A percentile compares a stretch with the other conserved stretches of the same genome.
Conservation (phyloP, 495 filamentous ascomycete genomes). For the Xylaria curta region DNA sequence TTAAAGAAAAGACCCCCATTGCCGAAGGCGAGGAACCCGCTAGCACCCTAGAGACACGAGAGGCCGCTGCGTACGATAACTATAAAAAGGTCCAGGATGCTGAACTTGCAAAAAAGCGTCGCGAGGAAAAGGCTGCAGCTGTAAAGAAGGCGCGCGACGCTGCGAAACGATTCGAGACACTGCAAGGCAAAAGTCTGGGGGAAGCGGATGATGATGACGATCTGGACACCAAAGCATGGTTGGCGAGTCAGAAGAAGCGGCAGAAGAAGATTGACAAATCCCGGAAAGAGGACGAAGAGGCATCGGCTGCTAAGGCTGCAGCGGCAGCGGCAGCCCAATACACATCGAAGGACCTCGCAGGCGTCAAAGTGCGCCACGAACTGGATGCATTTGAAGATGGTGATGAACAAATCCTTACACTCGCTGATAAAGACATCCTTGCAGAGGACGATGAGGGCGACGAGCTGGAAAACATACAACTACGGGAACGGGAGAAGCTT, state of each 20-base stretch:
- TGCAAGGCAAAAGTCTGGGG: conserved; percentile 82
- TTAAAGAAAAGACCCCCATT: conserved; percentile 40
- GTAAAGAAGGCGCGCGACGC: conserved; percentile 89
- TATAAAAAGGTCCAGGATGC: conserved; percentile 60
- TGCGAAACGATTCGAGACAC: conserved; percentile 71
- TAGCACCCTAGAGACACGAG: conserved; percentile 80
- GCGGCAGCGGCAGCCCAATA: conserved; percentile 64
- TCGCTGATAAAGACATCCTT: conserved; percentile 83
- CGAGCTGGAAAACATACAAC: conserved; percentile 82
- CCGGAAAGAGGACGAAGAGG: conserved; percentile 74
- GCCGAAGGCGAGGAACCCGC: conserved; percentile 61
- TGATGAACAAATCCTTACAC: conserved; percentile 83
- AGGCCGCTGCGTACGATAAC: conserved; percentile 75
- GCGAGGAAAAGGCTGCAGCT: conserved; percentile 75
- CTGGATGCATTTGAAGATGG: conserved; percentile 75
- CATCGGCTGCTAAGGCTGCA: conserved; percentile 57
- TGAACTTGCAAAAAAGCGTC: conserved; percentile 70
- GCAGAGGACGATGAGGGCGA: conserved; percentile 89
- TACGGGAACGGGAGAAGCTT: conserved; percentile 79
- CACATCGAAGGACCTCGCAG: conserved; percentile 81
- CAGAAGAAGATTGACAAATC: conserved; percentile 87
- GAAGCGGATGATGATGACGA: conserved; percentile 70
- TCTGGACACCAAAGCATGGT: conserved; percentile 84
- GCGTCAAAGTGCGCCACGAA: conserved; percentile 90
- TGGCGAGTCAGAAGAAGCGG: conserved; percentile 85